Evolutionary conservation across 768 basidiomycete species (phyloP), one percentile per base, ranked within the genome.

Genomic region (Lentinula sp.): DNA sequence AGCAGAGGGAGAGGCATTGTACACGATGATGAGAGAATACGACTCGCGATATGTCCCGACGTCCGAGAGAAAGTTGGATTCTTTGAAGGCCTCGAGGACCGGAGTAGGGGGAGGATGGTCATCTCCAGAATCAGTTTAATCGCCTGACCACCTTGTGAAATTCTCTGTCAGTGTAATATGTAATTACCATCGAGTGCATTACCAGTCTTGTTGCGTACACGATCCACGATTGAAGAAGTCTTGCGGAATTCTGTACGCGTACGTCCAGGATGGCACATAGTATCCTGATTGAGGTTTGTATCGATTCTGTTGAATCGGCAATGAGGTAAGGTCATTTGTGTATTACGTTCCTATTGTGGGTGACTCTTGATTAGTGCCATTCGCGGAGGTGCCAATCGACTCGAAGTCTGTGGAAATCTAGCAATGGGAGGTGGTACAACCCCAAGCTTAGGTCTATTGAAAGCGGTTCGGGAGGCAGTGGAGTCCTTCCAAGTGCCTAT

Each of bases 401-500:
- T 93, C n/a, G 89, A 92, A 68, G 70, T 93, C 11, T 93, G 90
- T 66, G 81, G 76, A 5, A 88, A 87, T 69, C 75, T 92, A 18
- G 83, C 79, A 3, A 65, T 82, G 31, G 93, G 91, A 23, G 93
- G 93, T 21, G 93, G 93, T 8, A 89, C 85, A 16, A 94, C 93
- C 0, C 92, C 93, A 4, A 88, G 84, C 62, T 64, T 89, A n/a
- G 93, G 92, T 0, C 78, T 93, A 37, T 73, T 91, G 40, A 84
- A 74, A 65, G 71, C 78, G 3, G 81, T 93, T 46, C 78, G 79
- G 61, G 75, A 74, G 34, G 76, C 72, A 3, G 21, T 52, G 35
- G 37, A 32, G 16, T 32, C 46, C 8, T 39, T 49, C 13, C 23
- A 78, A 45, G 66, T 83, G 7, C 84, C 87, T 0, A 77, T 90